These are phyloP conservation scores for Ophiostoma perfectum DNA, from an alignment of 2,329 filamentous ascomycete species.

Conservation along the genomic window DNA sequence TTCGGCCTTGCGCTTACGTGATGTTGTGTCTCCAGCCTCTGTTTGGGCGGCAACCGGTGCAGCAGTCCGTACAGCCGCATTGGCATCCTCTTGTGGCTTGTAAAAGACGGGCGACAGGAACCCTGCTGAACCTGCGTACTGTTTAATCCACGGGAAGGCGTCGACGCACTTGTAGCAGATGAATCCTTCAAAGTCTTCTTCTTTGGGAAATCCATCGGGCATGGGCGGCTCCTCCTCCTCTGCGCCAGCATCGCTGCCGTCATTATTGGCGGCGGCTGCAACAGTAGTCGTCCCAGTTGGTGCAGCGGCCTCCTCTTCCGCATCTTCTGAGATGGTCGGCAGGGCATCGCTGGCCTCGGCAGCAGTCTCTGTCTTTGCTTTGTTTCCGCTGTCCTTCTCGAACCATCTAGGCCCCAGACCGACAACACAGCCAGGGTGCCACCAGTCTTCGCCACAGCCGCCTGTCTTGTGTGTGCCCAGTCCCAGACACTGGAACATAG, in stretches of 20 bases:
- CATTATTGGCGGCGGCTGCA: conserved; percentile 29
- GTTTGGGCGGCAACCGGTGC: conserved; percentile 16
- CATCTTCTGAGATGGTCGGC: conserved; percentile 24
- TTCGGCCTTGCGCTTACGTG: conserved; percentile 64
- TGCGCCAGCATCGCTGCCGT: conserved; percentile 28
- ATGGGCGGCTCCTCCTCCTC: conserved; percentile 51
- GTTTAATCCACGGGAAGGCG: conserved; percentile 84
- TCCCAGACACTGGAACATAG: conserved; percentile 96
- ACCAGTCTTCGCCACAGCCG: conserved; percentile 96
- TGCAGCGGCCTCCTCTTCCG: conserved; percentile 28
- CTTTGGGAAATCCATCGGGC: conserved; percentile 79
- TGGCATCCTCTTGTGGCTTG: conserved; percentile 27
- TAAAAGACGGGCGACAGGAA: conserved; percentile 70
- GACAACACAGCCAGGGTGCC: conserved; percentile 87
- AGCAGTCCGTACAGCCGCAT: background rate
- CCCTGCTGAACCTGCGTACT: conserved; percentile 71
- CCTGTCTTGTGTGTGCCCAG: conserved; percentile 73
- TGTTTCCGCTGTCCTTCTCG: conserved; percentile 39
- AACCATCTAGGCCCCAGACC: conserved; percentile 71
- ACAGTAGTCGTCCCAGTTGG: conserved; percentile 26
- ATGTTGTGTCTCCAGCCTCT: conserved; percentile 21
- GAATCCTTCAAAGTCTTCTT: conserved; percentile 84
- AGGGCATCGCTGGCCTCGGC: conserved; percentile 3
- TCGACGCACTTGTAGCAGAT: conserved; percentile 93
- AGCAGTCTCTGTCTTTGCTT: background rate